A percentile compares a stretch with the other conserved stretches of the same genome.
phyloP scores from a whole-genome alignment of 2,329 filamentous ascomycete species.

The Tricladium varicosporioides region DNA sequence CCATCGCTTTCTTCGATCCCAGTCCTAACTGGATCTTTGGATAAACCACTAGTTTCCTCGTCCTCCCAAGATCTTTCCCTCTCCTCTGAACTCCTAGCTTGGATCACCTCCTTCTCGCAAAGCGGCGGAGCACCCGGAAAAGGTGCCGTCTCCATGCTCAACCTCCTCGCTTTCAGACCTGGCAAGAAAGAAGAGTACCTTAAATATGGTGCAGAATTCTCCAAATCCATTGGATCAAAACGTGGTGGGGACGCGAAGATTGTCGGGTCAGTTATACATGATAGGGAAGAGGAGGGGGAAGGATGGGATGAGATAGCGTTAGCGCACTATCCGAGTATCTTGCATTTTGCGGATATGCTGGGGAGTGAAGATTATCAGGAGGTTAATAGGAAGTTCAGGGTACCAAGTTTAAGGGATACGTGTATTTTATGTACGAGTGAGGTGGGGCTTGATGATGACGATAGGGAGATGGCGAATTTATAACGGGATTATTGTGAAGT shows the following conservation, averaged over 20 bases:
- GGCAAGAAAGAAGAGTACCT: constrained; percentile 52
- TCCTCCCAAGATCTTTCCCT: constrained; percentile 50
- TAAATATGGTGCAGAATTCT: constrained; percentile 55
- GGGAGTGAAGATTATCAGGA: constrained; percentile 55
- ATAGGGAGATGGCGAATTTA: background rate
- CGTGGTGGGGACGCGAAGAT: constrained; percentile 60
- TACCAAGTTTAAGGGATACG: constrained; percentile 51
- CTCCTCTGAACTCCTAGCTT: constrained; percentile 46
- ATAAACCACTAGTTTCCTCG: constrained; percentile 36
- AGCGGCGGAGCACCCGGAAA: constrained; percentile 30
- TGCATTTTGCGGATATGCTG: constrained; percentile 62
- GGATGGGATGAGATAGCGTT: constrained; percentile 63
- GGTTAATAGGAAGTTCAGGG: constrained; percentile 51
- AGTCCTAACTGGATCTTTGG: constrained; percentile 34
- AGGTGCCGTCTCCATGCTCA: constrained; percentile 59
- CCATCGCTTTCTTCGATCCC: constrained; percentile 36
- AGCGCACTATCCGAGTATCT: constrained; percentile 61
- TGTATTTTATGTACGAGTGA: constrained; percentile 53
- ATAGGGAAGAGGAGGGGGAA: constrained; percentile 26
- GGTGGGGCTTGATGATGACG: constrained; percentile 35
- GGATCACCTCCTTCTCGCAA: constrained; percentile 42
- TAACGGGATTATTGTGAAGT: background rate
- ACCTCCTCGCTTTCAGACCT: constrained; percentile 56
- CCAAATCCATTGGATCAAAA: constrained; percentile 45
- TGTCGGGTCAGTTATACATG: constrained; percentile 53